Evolutionary conservation across 2,329 filamentous ascomycete species (phyloP).

Genomic region (Aureobasidium sp.): DNA sequence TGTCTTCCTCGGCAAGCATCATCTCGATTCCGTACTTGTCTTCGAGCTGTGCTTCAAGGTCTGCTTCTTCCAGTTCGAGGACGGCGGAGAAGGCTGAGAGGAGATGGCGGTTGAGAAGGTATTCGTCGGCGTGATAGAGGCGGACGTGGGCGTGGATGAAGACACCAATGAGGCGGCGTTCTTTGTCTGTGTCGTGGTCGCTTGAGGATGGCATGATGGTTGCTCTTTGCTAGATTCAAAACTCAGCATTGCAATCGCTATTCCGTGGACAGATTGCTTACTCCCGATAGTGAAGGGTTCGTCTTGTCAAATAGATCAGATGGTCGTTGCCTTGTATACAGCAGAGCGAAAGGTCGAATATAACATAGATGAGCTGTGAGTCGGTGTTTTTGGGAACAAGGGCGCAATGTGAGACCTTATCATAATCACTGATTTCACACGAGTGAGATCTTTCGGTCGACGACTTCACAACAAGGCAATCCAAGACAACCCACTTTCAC

Average conservation of each 20-base stretch:
- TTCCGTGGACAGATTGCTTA: neutral
- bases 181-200: conserved; percentile 14
- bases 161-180: neutral
- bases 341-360: neutral
- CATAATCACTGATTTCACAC: neutral
- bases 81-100: neutral
- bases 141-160: neutral
- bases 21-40: neutral
- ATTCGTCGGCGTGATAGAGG: neutral
- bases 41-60: neutral
- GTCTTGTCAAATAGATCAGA: neutral
- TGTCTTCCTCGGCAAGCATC: neutral
- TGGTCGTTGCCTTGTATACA: neutral
- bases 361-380: neutral
- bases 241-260: neutral
- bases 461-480: neutral
- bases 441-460: neutral
- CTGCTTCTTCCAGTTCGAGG: conserved; percentile 1
- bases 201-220: conserved; percentile 14
- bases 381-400: too few species aligned
- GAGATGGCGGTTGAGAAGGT: neutral
- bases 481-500: neutral
- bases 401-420: too few species aligned
- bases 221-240: neutral
- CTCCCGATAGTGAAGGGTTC: neutral